Base-by-base conservation (phyloP, 2,329 filamentous ascomycete species). In the Paraphoma chrysanthemicola region DNA sequence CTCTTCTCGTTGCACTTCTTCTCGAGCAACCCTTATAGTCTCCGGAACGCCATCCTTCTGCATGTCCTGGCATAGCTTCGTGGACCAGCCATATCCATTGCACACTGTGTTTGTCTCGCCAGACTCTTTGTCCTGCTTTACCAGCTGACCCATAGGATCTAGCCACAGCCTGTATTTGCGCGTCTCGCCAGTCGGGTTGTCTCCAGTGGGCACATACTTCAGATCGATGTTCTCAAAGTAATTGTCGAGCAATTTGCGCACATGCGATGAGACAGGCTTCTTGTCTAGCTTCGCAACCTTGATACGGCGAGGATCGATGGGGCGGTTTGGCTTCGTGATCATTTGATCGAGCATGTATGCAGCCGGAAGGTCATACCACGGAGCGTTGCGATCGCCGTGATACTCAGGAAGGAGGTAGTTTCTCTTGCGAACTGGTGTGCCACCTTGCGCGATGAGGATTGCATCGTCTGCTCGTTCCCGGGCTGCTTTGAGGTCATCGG, bases 71-170 rank as follows among this genome's bases (percentile, higher is more conserved):
- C 91, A 96, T 65, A 96, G 95, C 1, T 81, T 81, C 39, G 86
- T 84, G 5, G 92, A 94, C 93, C 93, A 96, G 58, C 92, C 93
- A 71, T 96, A 96, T 74, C 96, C 96, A 0, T 90, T 91, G 60
- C 91, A 88, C 1, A 88, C 88, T 6, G 83, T 82, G 6, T 88
- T 72, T 1, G 88, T 78, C 2, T 90, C 86, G 0, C 88, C 88
- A 0, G 86, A 89, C n/a, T 86, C 78, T 63, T 89, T 86, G 64
- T 92, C 87, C 2, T 86, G 16, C 88, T 78, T 50, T 31, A 92
- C 80, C 14, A 83, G 78, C 71, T 95, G 89, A 10, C 92, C 92
- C 56, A 95, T 81, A 62, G 89, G 87, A 69, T 92, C 89, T n/a
- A 94, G 46, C 44, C 53, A 66, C 6, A 73, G 43, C 12, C 60